Evolutionary conservation across 139 green algal species (phyloP).

Genomic region (Tetradesmus obliquus): DNA sequence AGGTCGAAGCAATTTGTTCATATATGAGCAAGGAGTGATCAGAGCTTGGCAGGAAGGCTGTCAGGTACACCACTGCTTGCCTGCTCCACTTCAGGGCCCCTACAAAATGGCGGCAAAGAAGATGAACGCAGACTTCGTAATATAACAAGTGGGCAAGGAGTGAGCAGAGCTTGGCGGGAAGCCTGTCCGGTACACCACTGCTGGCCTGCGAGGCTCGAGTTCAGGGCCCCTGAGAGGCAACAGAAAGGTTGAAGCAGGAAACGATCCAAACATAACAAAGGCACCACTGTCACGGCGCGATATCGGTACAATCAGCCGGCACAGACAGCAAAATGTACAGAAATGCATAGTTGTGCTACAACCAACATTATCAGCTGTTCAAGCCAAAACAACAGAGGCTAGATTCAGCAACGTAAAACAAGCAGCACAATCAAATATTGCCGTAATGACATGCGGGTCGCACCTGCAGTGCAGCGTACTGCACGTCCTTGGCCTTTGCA

Average conservation of each 20-base stretch:
- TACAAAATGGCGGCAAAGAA: no score
- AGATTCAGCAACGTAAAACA: neutral
- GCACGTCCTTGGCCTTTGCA: neutral
- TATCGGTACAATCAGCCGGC: no score
- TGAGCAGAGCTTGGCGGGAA: neutral
- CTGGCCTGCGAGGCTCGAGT: constrained; percentile 11
- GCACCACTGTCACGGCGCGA: no score
- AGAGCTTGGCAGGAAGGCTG: neutral
- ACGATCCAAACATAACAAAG: no score
- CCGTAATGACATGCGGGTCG: neutral
- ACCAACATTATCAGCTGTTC: no score
- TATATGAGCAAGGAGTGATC: no score
- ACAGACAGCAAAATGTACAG: no score
- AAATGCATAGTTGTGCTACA: no score
- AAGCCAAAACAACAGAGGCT: no score
- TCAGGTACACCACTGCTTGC: constrained; percentile 50
- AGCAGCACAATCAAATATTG: neutral
- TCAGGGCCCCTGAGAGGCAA: constrained; percentile 41
- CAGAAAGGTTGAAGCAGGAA: neutral
- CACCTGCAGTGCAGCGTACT: constrained; percentile 33
- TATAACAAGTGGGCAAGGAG: no score
- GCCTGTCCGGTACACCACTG: constrained; percentile 44
- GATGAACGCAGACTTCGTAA: no score
- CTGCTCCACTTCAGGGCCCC: constrained; percentile 44
- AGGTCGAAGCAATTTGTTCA: neutral